phyloP scores from a whole-genome alignment of 768 basidiomycete species.

The Xanthoconium stramineum region DNA sequence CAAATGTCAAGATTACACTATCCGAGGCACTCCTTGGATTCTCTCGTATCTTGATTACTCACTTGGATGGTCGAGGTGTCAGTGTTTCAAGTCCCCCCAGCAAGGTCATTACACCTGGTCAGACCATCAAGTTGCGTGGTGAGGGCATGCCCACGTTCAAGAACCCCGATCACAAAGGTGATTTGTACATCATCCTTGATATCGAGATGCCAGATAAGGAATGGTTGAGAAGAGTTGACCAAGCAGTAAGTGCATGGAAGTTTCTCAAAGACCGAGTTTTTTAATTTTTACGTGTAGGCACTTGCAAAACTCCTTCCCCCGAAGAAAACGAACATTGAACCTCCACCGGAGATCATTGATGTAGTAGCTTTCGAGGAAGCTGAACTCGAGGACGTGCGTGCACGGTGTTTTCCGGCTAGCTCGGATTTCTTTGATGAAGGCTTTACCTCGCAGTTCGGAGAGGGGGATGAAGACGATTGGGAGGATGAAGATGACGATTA shows the following conservation, averaged over 20 bases:
- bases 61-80: slow-evolving; percentile 92
- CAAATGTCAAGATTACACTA: slow-evolving; percentile 79
- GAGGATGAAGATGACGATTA: slow-evolving; percentile 67
- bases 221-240: slow-evolving; percentile 71
- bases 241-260: slow-evolving; percentile 40
- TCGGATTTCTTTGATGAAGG: slow-evolving; percentile 75
- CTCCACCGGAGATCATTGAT: slow-evolving; percentile 67
- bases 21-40: slow-evolving; percentile 97
- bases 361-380: slow-evolving; percentile 70
- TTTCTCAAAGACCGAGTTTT: background rate
- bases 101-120: slow-evolving; percentile 71
- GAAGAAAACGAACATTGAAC: slow-evolving; percentile 71
- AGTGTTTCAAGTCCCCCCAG: slow-evolving; percentile 70
- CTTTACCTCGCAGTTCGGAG: slow-evolving; percentile 69
- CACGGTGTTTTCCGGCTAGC: slow-evolving; percentile 69
- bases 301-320: slow-evolving; percentile 69
- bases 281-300: slow-evolving; percentile 41
- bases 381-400: slow-evolving; percentile 82
- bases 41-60: slow-evolving; percentile 83
- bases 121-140: slow-evolving; percentile 69
- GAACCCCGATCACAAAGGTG: slow-evolving; percentile 64
- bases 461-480: slow-evolving; percentile 64
- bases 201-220: slow-evolving; percentile 84
- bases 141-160: slow-evolving; percentile 90
- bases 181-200: slow-evolving; percentile 77